phyloP scores from a whole-genome alignment of 2,329 filamentous ascomycete species.

The Sporothrix mexicana region DNA sequence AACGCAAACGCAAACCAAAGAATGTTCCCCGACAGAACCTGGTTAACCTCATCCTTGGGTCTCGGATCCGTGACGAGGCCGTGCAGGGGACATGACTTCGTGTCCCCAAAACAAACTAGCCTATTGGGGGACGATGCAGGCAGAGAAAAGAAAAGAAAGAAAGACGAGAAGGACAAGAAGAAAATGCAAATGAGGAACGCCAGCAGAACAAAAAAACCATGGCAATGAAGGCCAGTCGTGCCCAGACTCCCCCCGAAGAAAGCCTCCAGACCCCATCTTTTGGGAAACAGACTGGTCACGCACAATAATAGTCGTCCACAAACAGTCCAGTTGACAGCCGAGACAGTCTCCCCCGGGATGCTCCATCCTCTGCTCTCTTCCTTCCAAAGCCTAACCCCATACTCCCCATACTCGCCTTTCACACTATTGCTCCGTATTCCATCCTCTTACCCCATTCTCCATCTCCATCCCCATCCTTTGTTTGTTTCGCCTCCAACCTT shows the following conservation, averaged over 20 bases:
- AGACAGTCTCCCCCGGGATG: background rate
- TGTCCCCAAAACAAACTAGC: background rate
- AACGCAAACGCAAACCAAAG: background rate
- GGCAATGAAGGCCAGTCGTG: background rate
- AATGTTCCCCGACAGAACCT: background rate
- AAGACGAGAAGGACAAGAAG: background rate
- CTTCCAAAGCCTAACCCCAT: background rate
- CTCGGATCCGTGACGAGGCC: constrained; percentile 9
- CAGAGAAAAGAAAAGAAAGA: background rate
- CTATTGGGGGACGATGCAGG: background rate
- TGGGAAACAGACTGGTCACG: constrained; percentile 5
- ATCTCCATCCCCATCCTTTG: background rate
- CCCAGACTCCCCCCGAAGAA: background rate
- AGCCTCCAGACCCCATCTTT: background rate
- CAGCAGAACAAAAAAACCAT: background rate
- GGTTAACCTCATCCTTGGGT: constrained; percentile 27
- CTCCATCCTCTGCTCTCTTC: background rate
- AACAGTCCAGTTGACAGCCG: background rate
- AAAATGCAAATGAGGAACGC: background rate
- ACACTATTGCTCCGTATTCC: background rate
- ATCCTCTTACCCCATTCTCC: background rate
- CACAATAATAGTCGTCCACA: background rate
- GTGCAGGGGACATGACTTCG: constrained; percentile 12
- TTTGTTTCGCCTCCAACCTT: constrained; percentile 10
- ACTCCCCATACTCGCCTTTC: background rate